Conservation (phyloP, 371 early-diverging fungal species). For the Lichtheimia corymbifera region DNA sequence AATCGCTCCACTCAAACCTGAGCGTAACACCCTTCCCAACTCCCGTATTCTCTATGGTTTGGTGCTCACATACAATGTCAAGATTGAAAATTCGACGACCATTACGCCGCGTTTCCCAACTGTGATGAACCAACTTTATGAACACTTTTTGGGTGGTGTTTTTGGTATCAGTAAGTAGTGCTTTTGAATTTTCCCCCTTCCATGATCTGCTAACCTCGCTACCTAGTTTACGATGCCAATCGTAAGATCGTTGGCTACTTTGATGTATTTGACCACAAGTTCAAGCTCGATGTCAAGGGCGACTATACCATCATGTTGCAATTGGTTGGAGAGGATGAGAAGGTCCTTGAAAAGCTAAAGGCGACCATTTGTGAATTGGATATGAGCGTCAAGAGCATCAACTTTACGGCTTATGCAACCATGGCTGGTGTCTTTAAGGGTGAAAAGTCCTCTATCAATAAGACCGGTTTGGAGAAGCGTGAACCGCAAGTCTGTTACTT, state of each 20-base stretch:
- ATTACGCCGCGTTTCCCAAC: constrained; percentile 69
- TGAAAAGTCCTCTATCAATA: constrained; percentile 42
- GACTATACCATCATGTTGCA: constrained; percentile 84
- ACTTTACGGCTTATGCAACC: constrained; percentile 53
- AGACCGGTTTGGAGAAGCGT: constrained; percentile 37
- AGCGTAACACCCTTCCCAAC: constrained; percentile 78
- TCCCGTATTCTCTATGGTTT: constrained; percentile 69
- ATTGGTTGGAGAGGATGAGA: constrained; percentile 68
- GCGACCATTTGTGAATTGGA: constrained; percentile 68
- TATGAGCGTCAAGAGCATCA: constrained; percentile 57
- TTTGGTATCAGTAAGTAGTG: constrained; percentile 45
- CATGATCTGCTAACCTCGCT: background rate
- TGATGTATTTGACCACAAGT: constrained; percentile 73
- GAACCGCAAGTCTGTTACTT: constrained; percentile 38
- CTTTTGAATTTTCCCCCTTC: background rate
- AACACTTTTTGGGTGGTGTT: constrained; percentile 55
- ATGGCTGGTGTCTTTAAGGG: constrained; percentile 58
- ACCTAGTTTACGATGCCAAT: constrained; percentile 57
- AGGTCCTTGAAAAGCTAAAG: constrained; percentile 73
- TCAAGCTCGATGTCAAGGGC: constrained; percentile 77
- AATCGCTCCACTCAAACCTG: constrained; percentile 67
- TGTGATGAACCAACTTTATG: constrained; percentile 65
- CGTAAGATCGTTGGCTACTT: constrained; percentile 67
- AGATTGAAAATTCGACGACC: constrained; percentile 41
- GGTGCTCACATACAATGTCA: constrained; percentile 73